Evolutionary conservation across 1,284 basidiomycete genomes (phyloP), one percentile per base, ranked within the genome.

Genomic region (Marasmius fiardii): DNA sequence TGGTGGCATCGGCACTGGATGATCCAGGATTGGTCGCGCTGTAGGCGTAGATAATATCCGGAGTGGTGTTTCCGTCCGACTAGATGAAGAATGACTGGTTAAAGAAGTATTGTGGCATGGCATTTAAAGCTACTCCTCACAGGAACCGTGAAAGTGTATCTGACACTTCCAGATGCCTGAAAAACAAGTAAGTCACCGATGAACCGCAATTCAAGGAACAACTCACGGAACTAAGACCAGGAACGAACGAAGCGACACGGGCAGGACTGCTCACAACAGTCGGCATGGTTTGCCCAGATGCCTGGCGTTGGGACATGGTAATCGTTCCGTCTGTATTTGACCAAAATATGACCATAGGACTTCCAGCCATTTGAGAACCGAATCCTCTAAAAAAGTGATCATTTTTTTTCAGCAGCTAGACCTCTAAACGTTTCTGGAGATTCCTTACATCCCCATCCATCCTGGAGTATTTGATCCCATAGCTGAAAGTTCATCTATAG

Each of bases 261-360:
- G 79, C 71, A n/a, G 84, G 83, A 57, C 68, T 72, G 16, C 68
- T 53, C 44, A 75, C 79, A 21, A 82, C 74, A 20, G 65, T 75
- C 1, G 86, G 86, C 73, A 76, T 72, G 0, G 70, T 64, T 51
- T 82, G 68, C 4, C 61, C 61, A 2, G 71, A 55, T 0, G 86
- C 79, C 23, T 66, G 67, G 31, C 86, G 76, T 64, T 88, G 86
- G 12, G 83, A 85, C 28, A 88, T 68, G 10, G 82, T 84, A 43
- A 83, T 71, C 1, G 73, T 68, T 7, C 78, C 78, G 58, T 82
- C 77, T 11, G 68, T 65, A 62, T 85, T 83, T 6, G 79, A 70
- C 86, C 86, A 89, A 68, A 82, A 77, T 45, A 89, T 81, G 51
- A 87, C 80, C 81, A 87, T 82, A 0, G 81, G 78, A 10, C 77